phyloP scores from a whole-genome alignment of 2,329 filamentous ascomycete genomes.

The Trichoderma endophyticum region DNA sequence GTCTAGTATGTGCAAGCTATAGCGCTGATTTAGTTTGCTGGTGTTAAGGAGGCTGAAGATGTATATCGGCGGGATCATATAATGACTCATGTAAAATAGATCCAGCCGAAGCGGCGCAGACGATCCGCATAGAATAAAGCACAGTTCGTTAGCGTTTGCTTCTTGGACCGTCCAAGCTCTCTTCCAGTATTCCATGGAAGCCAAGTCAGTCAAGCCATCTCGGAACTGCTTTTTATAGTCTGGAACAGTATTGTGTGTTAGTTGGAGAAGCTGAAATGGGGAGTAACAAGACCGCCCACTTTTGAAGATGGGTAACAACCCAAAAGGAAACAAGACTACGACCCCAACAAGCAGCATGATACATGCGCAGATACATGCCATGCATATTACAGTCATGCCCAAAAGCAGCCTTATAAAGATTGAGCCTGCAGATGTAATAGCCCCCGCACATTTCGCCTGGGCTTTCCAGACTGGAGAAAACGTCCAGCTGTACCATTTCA shows the following conservation, averaged over 20 bases:
- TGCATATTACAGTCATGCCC: not conserved
- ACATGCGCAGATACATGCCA: not conserved
- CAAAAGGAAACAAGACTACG: not conserved
- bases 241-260: not conserved
- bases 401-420: not conserved
- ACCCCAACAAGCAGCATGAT: not conserved
- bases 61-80: not conserved
- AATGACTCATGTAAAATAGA: not conserved
- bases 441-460: not conserved
- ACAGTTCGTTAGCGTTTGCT: not conserved
- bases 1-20: not conserved
- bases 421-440: not conserved
- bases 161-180: conserved; percentile 3
- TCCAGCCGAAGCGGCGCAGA: not conserved
- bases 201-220: not conserved
- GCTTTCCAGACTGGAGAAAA: not conserved
- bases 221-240: not conserved
- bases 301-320: not conserved
- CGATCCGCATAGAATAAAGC: conserved; percentile 2
- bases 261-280: not conserved
- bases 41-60: not conserved
- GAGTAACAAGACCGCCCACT: not conserved
- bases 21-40: not conserved
- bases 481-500: not conserved
- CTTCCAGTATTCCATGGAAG: conserved; percentile 1